Base-by-base conservation (phyloP, 768 basidiomycete species). In the Strobilomyces dryophilus region DNA sequence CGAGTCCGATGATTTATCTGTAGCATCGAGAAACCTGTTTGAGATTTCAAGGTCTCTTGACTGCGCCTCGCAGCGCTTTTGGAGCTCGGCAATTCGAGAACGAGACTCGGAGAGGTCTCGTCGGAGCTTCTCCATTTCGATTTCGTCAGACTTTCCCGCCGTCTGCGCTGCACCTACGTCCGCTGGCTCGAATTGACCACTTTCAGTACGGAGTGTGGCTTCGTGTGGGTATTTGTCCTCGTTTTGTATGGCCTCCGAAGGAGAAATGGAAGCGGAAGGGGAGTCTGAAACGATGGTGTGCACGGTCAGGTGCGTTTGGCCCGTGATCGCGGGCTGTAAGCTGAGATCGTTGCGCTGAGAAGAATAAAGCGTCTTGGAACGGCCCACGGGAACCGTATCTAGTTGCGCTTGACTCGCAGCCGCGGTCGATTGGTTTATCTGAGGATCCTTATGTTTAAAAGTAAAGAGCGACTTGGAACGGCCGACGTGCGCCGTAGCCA, bases 1-100 rank as follows among this genome's bases (percentile, higher is more conserved):
- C 9, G 50, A 46, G 44, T 58, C 57, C 10, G 54, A 58, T 4
- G 47, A 58, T 42, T 49, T 56, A 21, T 58, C 57, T 14, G 54
- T 39, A 6, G 49, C 34, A 3, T 34, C 42, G 26, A 56, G 21
- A 24, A 52, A 52, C n/a, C 15, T 35, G 20, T 56, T 52, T 15
- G 54, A 46, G 14, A 11, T 11, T 36, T 56, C 47, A 14, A 46
- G 67, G 20, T 52, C 29, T 29, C 29, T 29, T 29, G 29, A 29
- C 5, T 29, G 56, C 2, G 49, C 49, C 14, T 55, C 56, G 10
- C 29, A 55, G 26, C 41, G 45, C 6, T 39, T 55, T n/a, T 44
- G 45, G 9, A 57, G 45, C 20, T 57, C 55, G 8, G 37, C 43
- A 11, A 56, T 21, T 45, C 14, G 36, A n/a, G 20, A n/a, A 4